Conservation (phyloP, 352 stramenopile genomes). For the Phytopythium chamaehyphon region DNA sequence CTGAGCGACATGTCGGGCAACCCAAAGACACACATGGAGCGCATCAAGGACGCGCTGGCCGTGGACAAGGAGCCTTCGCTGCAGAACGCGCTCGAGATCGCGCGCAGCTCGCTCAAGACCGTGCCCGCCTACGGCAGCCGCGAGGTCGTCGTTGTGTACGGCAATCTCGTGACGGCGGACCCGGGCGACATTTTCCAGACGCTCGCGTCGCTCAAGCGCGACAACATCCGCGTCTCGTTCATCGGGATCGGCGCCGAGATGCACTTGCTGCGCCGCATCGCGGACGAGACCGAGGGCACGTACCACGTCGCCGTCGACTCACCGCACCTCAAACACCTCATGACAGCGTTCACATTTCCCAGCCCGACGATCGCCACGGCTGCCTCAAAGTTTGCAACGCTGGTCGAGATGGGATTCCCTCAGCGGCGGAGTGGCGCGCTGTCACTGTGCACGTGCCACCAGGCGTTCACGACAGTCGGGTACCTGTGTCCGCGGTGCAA, state of each 20-base stretch:
- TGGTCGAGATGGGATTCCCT: slow-evolving; percentile 86
- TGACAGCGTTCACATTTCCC: slow-evolving; percentile 93
- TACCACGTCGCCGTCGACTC: slow-evolving; percentile 94
- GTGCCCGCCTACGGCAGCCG: slow-evolving; percentile 82
- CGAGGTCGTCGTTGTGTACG: slow-evolving; percentile 94
- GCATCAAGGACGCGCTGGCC: slow-evolving; percentile 54
- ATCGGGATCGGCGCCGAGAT: slow-evolving; percentile 95
- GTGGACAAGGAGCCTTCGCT: slow-evolving; percentile 88
- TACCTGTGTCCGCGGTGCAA: slow-evolving; percentile 95
- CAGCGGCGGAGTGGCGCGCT: slow-evolving; percentile 65
- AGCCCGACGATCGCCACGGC: slow-evolving; percentile 83
- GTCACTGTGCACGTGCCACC: slow-evolving; percentile 84
- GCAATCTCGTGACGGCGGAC: slow-evolving; percentile 94
- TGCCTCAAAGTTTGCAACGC: slow-evolving; percentile 57
- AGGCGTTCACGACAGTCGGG: slow-evolving; percentile 85
- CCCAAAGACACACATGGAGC: slow-evolving; percentile 81
- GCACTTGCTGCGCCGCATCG: slow-evolving; percentile 78
- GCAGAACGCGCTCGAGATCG: slow-evolving; percentile 90
- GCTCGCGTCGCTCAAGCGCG: slow-evolving; percentile 86
- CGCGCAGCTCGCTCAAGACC: slow-evolving; percentile 89
- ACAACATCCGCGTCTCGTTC: slow-evolving; percentile 92
- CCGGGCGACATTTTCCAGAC: slow-evolving; percentile 95
- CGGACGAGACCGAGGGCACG: slow-evolving; percentile 90
- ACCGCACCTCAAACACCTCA: slow-evolving; percentile 89
- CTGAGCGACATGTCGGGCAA: slow-evolving; percentile 90